Base-by-base conservation (phyloP, 2,329 filamentous ascomycete genomes). In the Aureobasidium lini region DNA sequence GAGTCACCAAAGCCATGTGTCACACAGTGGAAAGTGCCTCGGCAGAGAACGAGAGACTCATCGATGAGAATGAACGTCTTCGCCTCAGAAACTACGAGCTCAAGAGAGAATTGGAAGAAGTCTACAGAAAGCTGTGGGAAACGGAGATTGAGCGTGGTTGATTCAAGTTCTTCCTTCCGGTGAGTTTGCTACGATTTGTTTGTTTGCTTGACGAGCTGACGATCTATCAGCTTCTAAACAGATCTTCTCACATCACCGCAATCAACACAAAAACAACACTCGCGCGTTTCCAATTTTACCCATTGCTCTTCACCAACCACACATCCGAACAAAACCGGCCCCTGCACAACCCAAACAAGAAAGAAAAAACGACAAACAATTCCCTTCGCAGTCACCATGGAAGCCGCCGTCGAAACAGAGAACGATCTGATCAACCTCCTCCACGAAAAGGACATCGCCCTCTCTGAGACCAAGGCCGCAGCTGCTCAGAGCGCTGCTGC, bases 391-490 rank as follows among this genome's bases (percentile, higher is more conserved):
- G 1, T 28, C 32, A 49, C 15, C 47, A 52, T 52, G 48, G 48
- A 40, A 39, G 48, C 48, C 18, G 34, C 23, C 11, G 34, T 34
- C 13, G 48, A 52, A 52, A 52, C 34, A 31, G 18, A 52, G 13
- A 52, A 31, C 48, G 48, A 52, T 40, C 48, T 52, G 2, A 4
- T 52, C 48, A 52, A 40, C 23, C 48, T 52, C 18, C 48, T 52
- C 48, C 28, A 52, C 34, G 48, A 52, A 9, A 52, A 52, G 7
- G 39, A 52, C 34, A 31, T 52, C 34, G 34, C 48, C 11, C 32
- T 52, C 34, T 16, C 48, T n/a, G 48, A 39, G 15, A n/a, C 10
- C 34, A 53, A 42, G 18, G 23, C n/a, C 28, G 23, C 29, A 31
- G 37, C 49, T 10, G 49, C 49, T 15, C 23, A 53, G 28, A 53